Evolutionary conservation across 805 yeast genomes (phyloP).

Genomic region (Saccharomycopsis vini): DNA sequence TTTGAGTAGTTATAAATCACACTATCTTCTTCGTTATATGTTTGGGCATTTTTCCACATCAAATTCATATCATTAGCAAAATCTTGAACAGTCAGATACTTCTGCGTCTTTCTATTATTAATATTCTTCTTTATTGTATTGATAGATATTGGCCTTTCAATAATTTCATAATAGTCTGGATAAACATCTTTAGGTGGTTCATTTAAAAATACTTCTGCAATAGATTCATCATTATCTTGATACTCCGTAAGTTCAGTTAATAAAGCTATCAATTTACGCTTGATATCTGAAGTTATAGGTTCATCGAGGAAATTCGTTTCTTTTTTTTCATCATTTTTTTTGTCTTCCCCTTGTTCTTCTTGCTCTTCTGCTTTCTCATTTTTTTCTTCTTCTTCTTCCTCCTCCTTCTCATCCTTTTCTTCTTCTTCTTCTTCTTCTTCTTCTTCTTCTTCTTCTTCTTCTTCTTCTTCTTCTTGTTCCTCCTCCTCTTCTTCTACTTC

Average conservation of each 20-base stretch:
- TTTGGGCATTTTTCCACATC: conserved; percentile 71
- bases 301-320: not conserved
- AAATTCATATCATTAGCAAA: conserved; percentile 51
- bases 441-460: conserved; percentile 3
- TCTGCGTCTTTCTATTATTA: conserved; percentile 31
- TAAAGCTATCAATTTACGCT: conserved; percentile 6
- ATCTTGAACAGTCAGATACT: conserved; percentile 45
- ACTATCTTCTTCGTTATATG: conserved; percentile 67
- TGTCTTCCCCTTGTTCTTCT: not conserved
- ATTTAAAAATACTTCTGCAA: conserved; percentile 66
- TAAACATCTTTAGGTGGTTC: conserved; percentile 61
- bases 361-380: not conserved
- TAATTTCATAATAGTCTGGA: conserved; percentile 73
- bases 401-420: not conserved
- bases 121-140: conserved; percentile 46
- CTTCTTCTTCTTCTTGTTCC: not conserved
- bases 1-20: conserved; percentile 64
- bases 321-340: not conserved
- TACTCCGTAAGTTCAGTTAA: conserved; percentile 22
- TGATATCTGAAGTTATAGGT: conserved; percentile 6
- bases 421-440: not conserved
- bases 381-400: not conserved
- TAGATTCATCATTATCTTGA: conserved; percentile 23
- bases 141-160: conserved; percentile 69
- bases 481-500: not conserved